Evolutionary conservation across 2,329 filamentous ascomycete genomes (phyloP), one percentile per base, ranked within the genome.

Genomic region (Trichothecium roseum): DNA sequence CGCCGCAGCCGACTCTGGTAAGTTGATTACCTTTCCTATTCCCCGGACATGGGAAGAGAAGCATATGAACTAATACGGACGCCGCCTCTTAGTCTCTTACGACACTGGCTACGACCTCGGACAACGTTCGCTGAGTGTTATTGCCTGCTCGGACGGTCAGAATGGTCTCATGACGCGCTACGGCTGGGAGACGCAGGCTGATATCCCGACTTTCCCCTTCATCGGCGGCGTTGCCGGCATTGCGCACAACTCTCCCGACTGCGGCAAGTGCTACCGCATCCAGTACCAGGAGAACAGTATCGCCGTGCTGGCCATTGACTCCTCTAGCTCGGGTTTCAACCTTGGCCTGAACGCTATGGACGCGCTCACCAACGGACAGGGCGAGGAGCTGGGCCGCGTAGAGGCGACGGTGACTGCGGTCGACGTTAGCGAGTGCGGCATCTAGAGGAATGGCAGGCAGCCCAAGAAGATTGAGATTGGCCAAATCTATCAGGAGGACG

Each of bases 71-170:
- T 48, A 36, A 50, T 39, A 34, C n/a, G 9, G 4, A 7, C 27
- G 13, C 5, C 9, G 13, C 24, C 32, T 34, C 14, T 26, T 6
- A 55, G 81, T 87, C 50, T 80, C 78, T 44, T 89, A 79, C 58
- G 83, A 88, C 60, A 59, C 62, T 15, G 75, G 69, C 51, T 91
- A 84, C 61, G 83, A 88, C 51, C 62, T 79, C 42, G 54, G 53
- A 31, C 45, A 45, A 40, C 69, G 75, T 39, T 64, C 71, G 30
- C 54, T 88, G 37, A 64, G 58, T 24, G 54, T 50, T 5, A 68
- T 86, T 30, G 54, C 77, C 41, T 86, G 81, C 70, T 81, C 74
- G 22, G 74, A 84, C 50, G 81, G 81, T 37, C 32, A 42, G 41
- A 79, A 84, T 57, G 81, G 81, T 39, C 67, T 85, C 42, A 72